These are phyloP conservation scores for Saccharum spontaneum DNA, from an alignment of 176 grass and related monocot species.

Conservation along the genomic window DNA sequence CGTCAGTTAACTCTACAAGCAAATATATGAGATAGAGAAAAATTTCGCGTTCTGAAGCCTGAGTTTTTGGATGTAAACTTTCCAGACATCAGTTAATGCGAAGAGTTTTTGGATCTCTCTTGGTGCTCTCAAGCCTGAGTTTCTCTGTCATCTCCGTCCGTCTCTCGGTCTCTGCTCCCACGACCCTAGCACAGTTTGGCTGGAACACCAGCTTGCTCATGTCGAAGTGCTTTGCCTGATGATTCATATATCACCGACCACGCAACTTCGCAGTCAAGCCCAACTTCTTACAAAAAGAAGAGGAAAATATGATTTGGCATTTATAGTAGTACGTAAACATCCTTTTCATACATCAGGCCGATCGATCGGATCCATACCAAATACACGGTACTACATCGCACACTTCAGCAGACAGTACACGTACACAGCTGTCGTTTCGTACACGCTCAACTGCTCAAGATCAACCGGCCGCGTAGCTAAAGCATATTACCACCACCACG, in stretches of 20 bases:
- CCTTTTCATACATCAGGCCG: slow-evolving; percentile 33
- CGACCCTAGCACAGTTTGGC: neutral
- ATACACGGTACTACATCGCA: slow-evolving; percentile 16
- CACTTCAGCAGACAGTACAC: slow-evolving; percentile 6
- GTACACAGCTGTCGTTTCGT: slow-evolving; percentile 26
- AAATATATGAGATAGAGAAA: too few species aligned
- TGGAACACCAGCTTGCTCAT: neutral
- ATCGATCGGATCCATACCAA: slow-evolving; percentile 28
- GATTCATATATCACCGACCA: neutral
- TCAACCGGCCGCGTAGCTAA: neutral
- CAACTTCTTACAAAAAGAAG: neutral
- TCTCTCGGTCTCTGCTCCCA: neutral
- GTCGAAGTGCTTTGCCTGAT: neutral
- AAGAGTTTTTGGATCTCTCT: neutral
- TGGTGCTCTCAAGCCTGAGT: neutral
- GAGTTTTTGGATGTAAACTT: too few species aligned
- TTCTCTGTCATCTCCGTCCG: neutral
- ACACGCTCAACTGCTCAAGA: slow-evolving; percentile 9
- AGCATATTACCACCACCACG: neutral
- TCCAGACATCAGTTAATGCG: too few species aligned
- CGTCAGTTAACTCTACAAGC: neutral
- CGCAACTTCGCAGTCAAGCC: neutral
- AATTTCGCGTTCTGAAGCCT: too few species aligned
- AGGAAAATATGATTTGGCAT: slow-evolving; percentile 34
- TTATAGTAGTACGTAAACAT: slow-evolving; percentile 17